Evolutionary conservation across 371 early-diverging fungal species (phyloP), one percentile per base, ranked within the genome.

Genomic region (Zancudomyces culisetae): DNA sequence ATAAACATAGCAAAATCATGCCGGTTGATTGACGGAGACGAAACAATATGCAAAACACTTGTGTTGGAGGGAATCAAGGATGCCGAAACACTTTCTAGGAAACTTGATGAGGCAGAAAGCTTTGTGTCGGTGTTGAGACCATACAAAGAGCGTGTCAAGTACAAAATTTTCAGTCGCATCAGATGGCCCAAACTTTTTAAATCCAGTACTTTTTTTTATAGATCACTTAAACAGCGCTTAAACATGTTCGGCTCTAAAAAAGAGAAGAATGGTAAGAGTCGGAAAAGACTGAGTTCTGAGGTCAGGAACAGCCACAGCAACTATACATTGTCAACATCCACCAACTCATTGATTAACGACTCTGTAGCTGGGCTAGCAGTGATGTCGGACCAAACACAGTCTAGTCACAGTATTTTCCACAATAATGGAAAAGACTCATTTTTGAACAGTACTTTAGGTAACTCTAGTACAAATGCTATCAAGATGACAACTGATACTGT

Each of bases 1-100:
- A 85, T 94, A 58, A 87, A 88, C 57, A 94, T 94, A 68, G 97
- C 90, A 1, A 83, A 81, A 54, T 79, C 86, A 0, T 91, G 90
- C 60, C 76, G 83, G 26, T 69, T 95, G 24, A 71, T 66, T 35
- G 68, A 63, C 55, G 53, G 47, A 23, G 47, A 49, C 28, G 50
- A 49, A 8, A 49, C 18, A 2, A 18, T n/a, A 12, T 49, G 50
- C 23, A 18, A 35, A 18, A 49, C 50, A 3, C 26, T 49, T 13
- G 50, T 49, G 15, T 10, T 49, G 8, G 50, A 49, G 28, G 50
- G 50, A 18, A 4, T 49, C 2, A 20, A 49, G 18, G 50, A 49
- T 21, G 30, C 19, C 3, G 28, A 13, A 3, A 20, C 2, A 6
- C 39, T 49, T 6, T 4, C 3, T 2, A 12, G 4, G n/a, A 21